phyloP scores from a whole-genome alignment of 768 basidiomycete genomes.

The Russula griseocarnosa region DNA sequence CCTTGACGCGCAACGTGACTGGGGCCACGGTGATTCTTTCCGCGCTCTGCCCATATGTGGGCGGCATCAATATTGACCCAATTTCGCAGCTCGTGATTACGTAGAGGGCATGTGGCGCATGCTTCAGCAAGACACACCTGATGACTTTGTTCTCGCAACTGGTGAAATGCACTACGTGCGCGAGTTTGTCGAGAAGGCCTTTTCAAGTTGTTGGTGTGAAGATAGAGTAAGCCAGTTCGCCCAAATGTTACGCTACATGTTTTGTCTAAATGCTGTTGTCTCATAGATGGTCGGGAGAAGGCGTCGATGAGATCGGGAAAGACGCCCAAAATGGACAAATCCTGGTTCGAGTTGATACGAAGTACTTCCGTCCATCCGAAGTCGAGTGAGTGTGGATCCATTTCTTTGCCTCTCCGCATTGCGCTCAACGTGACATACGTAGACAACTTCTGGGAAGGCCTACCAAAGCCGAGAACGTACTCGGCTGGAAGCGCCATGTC shows the following conservation, averaged over 20 bases:
- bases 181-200: constrained; percentile 89
- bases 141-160: constrained; percentile 93
- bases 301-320: constrained; percentile 73
- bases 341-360: constrained; percentile 79
- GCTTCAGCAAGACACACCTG: constrained; percentile 77
- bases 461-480: constrained; percentile 78
- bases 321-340: constrained; percentile 63
- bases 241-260: background rate
- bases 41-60: constrained; percentile 2
- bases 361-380: constrained; percentile 94
- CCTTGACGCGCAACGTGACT: constrained; percentile 91
- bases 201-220: constrained; percentile 65
- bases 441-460: constrained; percentile 86
- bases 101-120: constrained; percentile 98
- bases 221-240: constrained; percentile 49
- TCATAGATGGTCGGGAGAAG: constrained; percentile 70
- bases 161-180: constrained; percentile 94
- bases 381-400: constrained; percentile 65
- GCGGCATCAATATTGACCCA: constrained; percentile 1
- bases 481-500: constrained; percentile 89
- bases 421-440: background rate
- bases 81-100: constrained; percentile 67
- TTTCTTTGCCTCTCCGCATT: background rate
- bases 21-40: constrained; percentile 79
- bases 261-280: constrained; percentile 17